Base-by-base conservation (phyloP, 805 yeast genomes). In the Lachancea mirantina region DNA sequence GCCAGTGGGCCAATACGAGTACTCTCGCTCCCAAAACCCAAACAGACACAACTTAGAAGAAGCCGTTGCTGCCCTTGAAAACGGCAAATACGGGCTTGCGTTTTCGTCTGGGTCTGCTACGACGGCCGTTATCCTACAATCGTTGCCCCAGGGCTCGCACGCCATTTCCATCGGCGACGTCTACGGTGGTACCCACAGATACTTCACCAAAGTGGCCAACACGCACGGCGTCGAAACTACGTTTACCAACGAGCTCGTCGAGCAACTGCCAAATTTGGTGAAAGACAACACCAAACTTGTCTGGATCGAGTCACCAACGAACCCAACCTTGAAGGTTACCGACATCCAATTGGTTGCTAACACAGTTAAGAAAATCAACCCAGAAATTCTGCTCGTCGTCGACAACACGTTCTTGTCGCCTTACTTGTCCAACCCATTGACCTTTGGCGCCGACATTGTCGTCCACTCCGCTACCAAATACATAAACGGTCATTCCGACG, bases 401-500 rank as follows among this genome's bases (percentile, higher is more conserved):
- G 95, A 84, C 68, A 84, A 84, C 73, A 84, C 95, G 25, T 84
- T 84, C 71, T 64, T 83, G 55, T 80, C 92, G 11, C 94, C 94
- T 51, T 84, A 84, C 65, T 64, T 84, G 50, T 84, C 87, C 43
- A 84, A 82, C 67, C 95, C 95, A 44, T 70, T 84, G 56, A 65
- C 61, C 42, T 77, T 68, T 46, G 95, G 95, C 46, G 95, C 92
- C 35, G 94, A 84, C 52, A 73, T 84, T 40, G 94, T 84, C 30
- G 80, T 82, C 27, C 95, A 84, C 65, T 81, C 92, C 11, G 94
- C 84, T 41, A 83, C 95, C 52, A 84, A 84, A 62, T 85, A 82
- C 68, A 77, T 84, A 62, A 84, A 84, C 54, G 95, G 95, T 45
- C 95, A 84, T 65, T 82, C 94, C 16, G 95, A 84, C 55, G 94